Evolutionary conservation across 441 rosid genomes (phyloP).

Genomic region (Gossypium gossypioides): DNA sequence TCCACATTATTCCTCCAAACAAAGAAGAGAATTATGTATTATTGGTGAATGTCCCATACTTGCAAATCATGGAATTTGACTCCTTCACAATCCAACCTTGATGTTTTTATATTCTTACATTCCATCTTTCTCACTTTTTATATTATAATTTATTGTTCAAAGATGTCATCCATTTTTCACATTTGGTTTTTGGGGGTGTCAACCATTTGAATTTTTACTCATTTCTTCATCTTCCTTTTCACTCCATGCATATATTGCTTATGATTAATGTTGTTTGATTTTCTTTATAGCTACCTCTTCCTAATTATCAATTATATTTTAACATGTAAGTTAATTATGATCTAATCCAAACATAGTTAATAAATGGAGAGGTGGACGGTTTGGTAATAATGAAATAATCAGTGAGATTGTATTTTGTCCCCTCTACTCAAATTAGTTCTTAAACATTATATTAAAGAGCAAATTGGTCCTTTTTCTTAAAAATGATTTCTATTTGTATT

Average conservation of each 20-base stretch:
- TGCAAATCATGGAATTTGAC: slow-evolving; percentile 13
- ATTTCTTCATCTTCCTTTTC: neutral
- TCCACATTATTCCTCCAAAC: neutral
- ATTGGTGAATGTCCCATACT: neutral
- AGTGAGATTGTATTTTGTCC: too few species aligned
- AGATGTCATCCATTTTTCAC: neutral
- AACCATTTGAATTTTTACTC: neutral
- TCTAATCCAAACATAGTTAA: neutral
- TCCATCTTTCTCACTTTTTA: neutral
- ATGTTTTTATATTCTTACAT: slow-evolving; percentile 2
- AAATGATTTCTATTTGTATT: too few species aligned
- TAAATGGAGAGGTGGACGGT: neutral
- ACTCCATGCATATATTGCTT: neutral
- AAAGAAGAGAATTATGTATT: neutral
- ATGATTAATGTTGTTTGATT: neutral
- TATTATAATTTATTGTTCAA: neutral
- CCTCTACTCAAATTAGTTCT: too few species aligned
- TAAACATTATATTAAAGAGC: too few species aligned
- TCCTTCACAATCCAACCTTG: neutral
- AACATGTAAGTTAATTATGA: neutral
- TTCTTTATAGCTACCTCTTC: neutral
- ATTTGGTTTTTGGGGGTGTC: neutral
- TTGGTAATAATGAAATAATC: neutral
- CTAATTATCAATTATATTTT: neutral
- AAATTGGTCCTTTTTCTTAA: too few species aligned